Percentiles rank a stretch among this genome's conserved stretches.
These are phyloP conservation scores for Taiwanofungus camphoratus DNA, from an alignment of 1,284 basidiomycete genomes.

Conservation along the genomic window DNA sequence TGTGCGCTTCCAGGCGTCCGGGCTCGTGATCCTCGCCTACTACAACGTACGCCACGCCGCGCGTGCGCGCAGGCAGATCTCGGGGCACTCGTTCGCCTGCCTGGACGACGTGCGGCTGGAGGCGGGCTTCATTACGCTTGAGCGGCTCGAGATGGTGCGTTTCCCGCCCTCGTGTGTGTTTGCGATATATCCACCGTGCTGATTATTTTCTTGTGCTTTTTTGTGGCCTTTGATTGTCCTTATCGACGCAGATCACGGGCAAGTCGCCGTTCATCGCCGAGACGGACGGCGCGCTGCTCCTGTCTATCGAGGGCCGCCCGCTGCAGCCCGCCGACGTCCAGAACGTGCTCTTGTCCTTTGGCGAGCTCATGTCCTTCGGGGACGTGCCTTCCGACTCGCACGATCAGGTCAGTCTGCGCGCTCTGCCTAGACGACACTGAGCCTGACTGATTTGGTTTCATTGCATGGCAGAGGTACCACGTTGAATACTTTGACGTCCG, in stretches of 20 bases:
- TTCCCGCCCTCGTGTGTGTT: background rate
- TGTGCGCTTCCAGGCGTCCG: conserved; percentile 39
- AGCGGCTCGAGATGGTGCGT: conserved; percentile 14
- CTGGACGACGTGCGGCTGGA: conserved; percentile 17
- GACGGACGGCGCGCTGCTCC: conserved; percentile 37
- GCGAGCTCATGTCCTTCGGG: conserved; percentile 19
- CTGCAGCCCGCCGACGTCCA: conserved; percentile 17
- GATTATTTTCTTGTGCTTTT: background rate
- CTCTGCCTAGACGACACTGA: background rate
- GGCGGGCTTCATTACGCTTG: conserved; percentile 13
- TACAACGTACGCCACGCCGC: conserved; percentile 53
- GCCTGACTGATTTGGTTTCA: background rate
- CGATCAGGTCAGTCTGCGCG: conserved; percentile 15
- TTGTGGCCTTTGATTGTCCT: too few relatives aligned
- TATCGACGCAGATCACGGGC: conserved; percentile 39
- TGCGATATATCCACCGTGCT: background rate
- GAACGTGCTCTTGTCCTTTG: conserved; percentile 19
- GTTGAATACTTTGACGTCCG: conserved; percentile 63
- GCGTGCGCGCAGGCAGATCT: conserved; percentile 34
- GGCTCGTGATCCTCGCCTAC: conserved; percentile 54
- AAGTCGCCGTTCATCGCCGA: conserved; percentile 32
- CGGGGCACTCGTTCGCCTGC: conserved; percentile 14
- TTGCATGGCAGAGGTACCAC: conserved; percentile 35
- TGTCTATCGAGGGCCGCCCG: conserved; percentile 29
- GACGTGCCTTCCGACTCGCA: conserved; percentile 13